phyloP scores from a whole-genome alignment of 495 filamentous ascomycete species.

The Hypomontagnella submonticulosa region DNA sequence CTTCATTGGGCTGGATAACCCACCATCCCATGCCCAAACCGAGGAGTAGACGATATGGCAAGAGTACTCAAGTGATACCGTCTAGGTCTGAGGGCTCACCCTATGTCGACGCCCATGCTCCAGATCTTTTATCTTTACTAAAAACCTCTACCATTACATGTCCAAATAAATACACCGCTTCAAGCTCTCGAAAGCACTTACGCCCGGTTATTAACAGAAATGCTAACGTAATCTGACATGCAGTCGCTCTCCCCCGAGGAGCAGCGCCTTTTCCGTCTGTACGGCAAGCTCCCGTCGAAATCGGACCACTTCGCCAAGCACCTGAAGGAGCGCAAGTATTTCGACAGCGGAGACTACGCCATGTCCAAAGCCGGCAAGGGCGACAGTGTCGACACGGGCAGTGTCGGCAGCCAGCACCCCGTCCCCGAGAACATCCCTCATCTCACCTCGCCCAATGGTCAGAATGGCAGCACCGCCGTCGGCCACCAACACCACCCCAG shows the following conservation, averaged over 20 bases:
- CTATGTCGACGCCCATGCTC: slow-evolving; percentile 2
- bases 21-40: slow-evolving; percentile 16
- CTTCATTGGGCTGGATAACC: slow-evolving; percentile 26
- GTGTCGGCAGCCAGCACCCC: slow-evolving; percentile 92
- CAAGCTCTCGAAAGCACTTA: not conserved
- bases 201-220: not conserved
- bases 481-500: slow-evolving; percentile 56
- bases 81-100: not conserved
- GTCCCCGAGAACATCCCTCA: slow-evolving; percentile 97
- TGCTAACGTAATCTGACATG: slow-evolving; percentile 27
- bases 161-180: slow-evolving; percentile 23
- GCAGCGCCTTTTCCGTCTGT: slow-evolving; percentile 93
- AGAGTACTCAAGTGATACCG: slow-evolving; percentile 1
- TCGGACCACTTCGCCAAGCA: slow-evolving; percentile 98
- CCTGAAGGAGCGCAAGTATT: slow-evolving; percentile 98
- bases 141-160: slow-evolving; percentile 4
- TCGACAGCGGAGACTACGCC: slow-evolving; percentile 97
- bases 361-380: slow-evolving; percentile 98
- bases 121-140: slow-evolving; percentile 27
- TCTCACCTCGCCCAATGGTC: slow-evolving; percentile 72
- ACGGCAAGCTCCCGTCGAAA: slow-evolving; percentile 95
- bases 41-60: slow-evolving; percentile 1
- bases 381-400: slow-evolving; percentile 90
- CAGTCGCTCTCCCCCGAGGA: slow-evolving; percentile 91
- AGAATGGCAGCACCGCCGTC: slow-evolving; percentile 54